Base-by-base conservation (phyloP, 768 basidiomycete genomes). In the Atractiella rhizophila region DNA sequence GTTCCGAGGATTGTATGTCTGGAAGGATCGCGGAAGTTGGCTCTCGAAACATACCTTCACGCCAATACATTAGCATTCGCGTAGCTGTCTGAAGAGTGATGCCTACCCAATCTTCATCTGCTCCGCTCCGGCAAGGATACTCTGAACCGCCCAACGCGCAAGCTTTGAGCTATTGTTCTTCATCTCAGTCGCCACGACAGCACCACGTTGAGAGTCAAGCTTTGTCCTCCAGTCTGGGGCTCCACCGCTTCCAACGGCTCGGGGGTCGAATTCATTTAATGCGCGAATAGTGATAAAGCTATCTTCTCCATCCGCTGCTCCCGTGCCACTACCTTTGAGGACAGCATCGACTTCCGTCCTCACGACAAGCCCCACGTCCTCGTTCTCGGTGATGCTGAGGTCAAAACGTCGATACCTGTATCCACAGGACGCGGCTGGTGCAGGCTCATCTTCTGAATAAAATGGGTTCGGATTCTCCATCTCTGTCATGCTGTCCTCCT, bases 171-270 rank as follows among this genome's bases (percentile, higher is more conserved):
- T 80, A 63, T 98, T 98, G 62, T 98, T 98, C 66, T 96, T 98
- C 91, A 96, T 96, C 66, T 98, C 91, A 20, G 82, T 86, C 27
- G 91, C 83, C 45, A 96, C 85, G 31, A 98, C 88, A 2, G 91
- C 91, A 47, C 91, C 91, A 33, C 85, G 72, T 60, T 94, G 85
- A 4, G 78, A 74, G 60, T 98, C 91, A 31, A 98, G 64, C 61
- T 88, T 88, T n/a, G 78, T 70, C 26, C 86, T 71, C 91, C 91
- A 98, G 59, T 98, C 91, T n/a, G 85, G 80, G 15, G 88, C 85
- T 36, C 85, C 83, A 21, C 85, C 88, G 1, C 79, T 74, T 19
- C 88, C 86, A 48, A 72, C 71, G 2, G 83, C 69, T 38, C 82
- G 71, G 19, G 83, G 68, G 59, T 96, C 88, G 59, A 91, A 96